These are phyloP conservation scores for Hemileia vastatrix DNA, from an alignment of 1,284 basidiomycete genomes.

Conservation along the genomic window DNA sequence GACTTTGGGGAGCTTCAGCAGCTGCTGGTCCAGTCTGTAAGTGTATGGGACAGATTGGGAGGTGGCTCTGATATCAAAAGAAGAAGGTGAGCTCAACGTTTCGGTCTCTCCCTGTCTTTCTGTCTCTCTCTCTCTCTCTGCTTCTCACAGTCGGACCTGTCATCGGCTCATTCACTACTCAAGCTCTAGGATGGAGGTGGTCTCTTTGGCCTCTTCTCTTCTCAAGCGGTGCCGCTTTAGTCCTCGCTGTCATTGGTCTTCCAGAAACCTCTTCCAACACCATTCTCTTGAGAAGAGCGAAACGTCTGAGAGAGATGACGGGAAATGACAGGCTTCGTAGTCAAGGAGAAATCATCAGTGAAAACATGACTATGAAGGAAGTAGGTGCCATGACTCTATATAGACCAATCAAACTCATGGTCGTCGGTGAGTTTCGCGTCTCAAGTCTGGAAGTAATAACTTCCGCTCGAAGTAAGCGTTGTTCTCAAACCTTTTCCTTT, in stretches of 20 bases:
- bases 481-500: too few relatives aligned
- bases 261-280: slow-evolving; percentile 33
- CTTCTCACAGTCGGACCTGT: slow-evolving; percentile 27
- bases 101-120: neutral
- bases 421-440: neutral
- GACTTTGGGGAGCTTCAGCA: too few relatives aligned
- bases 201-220: slow-evolving; percentile 34
- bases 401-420: slow-evolving; percentile 29
- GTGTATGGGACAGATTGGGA: too few relatives aligned
- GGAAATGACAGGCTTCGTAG: slow-evolving; percentile 31
- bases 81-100: neutral
- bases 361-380: slow-evolving; percentile 27
- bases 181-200: slow-evolving; percentile 31
- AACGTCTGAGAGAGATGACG: slow-evolving; percentile 28
- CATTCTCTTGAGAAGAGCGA: slow-evolving; percentile 31
- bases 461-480: too few relatives aligned
- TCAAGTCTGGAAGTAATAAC: too few relatives aligned
- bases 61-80: neutral
- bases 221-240: slow-evolving; percentile 28
- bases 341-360: slow-evolving; percentile 31
- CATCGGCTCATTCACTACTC: slow-evolving; percentile 22
- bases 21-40: too few relatives aligned
- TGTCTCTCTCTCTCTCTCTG: slow-evolving; percentile 9
- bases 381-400: slow-evolving; percentile 33
- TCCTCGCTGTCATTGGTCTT: slow-evolving; percentile 25